Evolutionary conservation across 2,329 filamentous ascomycete genomes (phyloP).

Genomic region (Coniella vitis): DNA sequence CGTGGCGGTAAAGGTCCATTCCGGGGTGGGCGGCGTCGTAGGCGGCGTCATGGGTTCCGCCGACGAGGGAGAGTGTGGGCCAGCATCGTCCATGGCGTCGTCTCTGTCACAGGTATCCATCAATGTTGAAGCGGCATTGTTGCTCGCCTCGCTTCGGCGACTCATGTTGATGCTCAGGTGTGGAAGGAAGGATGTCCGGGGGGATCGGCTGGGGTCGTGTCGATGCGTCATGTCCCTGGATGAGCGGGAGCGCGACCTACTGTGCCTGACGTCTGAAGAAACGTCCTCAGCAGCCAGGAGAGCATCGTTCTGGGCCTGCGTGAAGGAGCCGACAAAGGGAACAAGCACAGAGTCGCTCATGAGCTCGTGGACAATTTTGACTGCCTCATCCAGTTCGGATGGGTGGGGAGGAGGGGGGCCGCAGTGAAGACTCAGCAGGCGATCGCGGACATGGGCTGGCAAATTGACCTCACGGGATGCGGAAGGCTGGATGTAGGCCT

Average conservation of each 20-base stretch:
- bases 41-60: conserved; percentile 67
- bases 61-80: conserved; percentile 47
- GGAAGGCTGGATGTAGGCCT: conserved; percentile 83
- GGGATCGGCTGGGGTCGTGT: conserved; percentile 36
- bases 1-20: conserved; percentile 46
- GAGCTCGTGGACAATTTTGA: conserved; percentile 83
- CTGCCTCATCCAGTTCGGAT: conserved; percentile 70
- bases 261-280: conserved; percentile 28
- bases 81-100: conserved; percentile 58
- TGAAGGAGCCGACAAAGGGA: conserved; percentile 74
- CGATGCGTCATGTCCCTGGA: conserved; percentile 28
- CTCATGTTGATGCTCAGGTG: conserved; percentile 33
- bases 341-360: conserved; percentile 97
- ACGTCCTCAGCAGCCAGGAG: conserved; percentile 30
- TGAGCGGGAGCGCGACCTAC: conserved; percentile 33
- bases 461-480: conserved; percentile 86
- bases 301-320: conserved; percentile 27
- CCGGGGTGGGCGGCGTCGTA: conserved; percentile 60
- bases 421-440: conserved; percentile 59
- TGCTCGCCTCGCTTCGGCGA: conserved; percentile 28
- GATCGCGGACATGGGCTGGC: conserved; percentile 76
- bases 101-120: conserved; percentile 42
- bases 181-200: conserved; percentile 36
- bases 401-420: conserved; percentile 61
- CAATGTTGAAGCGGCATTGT: conserved; percentile 38